These are phyloP conservation scores for Priceomyces carsonii DNA, from an alignment of 805 yeast species.

Conservation along the genomic window DNA sequence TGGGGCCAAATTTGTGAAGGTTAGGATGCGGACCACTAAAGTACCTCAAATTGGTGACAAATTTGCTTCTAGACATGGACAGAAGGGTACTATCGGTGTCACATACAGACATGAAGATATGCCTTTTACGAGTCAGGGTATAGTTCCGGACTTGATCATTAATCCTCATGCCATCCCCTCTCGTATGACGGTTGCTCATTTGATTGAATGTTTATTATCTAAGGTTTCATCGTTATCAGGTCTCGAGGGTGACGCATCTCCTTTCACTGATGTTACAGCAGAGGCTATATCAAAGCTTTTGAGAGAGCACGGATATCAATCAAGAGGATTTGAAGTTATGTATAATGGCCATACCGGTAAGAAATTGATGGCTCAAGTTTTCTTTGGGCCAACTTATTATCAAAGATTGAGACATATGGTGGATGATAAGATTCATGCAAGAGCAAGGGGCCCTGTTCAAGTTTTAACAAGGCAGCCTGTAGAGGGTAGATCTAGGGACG, in stretches of 20 bases:
- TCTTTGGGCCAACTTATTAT: slow-evolving; percentile 99
- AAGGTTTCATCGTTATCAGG: slow-evolving; percentile 95
- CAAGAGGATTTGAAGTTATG: slow-evolving; percentile 98
- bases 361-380: slow-evolving; percentile 95
- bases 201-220: slow-evolving; percentile 94
- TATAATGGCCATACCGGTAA: slow-evolving; percentile 99
- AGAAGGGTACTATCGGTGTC: slow-evolving; percentile 99
- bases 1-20: slow-evolving; percentile 96
- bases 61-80: slow-evolving; percentile 99
- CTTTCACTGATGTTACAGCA: slow-evolving; percentile 97
- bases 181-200: slow-evolving; percentile 99
- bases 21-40: slow-evolving; percentile 98
- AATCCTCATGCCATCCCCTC: slow-evolving; percentile 99
- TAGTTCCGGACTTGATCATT: slow-evolving; percentile 95
- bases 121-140: slow-evolving; percentile 96
- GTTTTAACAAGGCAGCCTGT: slow-evolving; percentile 97
- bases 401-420: slow-evolving; percentile 99
- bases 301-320: slow-evolving; percentile 95
- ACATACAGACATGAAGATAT: slow-evolving; percentile 98
- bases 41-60: slow-evolving; percentile 99
- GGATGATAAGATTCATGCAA: slow-evolving; percentile 97
- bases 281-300: slow-evolving; percentile 92
- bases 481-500: slow-evolving; percentile 98
- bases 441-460: slow-evolving; percentile 99
- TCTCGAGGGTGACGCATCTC: slow-evolving; percentile 98